Conservation (phyloP, 352 stramenopile genomes). For the Globisporangium barbulae region DNA sequence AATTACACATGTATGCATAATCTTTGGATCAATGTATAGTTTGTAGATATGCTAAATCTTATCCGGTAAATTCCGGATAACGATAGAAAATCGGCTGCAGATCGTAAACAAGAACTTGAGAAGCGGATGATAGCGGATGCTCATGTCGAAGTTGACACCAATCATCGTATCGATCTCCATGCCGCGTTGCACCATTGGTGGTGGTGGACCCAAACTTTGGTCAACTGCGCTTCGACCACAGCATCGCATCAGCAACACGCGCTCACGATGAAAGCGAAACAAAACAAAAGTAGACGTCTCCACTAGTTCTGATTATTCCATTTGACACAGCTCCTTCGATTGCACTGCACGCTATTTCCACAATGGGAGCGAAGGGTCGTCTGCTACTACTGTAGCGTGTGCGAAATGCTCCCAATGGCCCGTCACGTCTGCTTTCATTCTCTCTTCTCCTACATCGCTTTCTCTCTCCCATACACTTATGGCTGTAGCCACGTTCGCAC, state of each 20-base stretch:
- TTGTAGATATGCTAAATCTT: not conserved
- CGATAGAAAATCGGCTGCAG: too few relatives aligned
- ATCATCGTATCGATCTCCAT: not conserved
- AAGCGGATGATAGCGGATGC: not conserved
- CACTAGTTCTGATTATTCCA: not conserved
- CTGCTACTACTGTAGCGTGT: not conserved
- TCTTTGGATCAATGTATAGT: too few relatives aligned
- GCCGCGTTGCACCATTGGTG: not conserved
- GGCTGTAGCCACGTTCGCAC: not conserved
- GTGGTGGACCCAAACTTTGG: not conserved
- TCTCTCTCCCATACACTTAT: not conserved
- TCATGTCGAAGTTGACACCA: constrained; percentile 1
- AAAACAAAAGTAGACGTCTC: not conserved
- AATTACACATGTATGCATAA: too few relatives aligned
- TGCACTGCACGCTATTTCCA: not conserved
- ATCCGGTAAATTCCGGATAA: not conserved
- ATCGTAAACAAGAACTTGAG: not conserved
- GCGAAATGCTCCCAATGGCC: not conserved
- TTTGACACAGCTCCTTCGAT: constrained; percentile 8
- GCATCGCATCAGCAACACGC: too few relatives aligned
- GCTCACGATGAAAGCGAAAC: too few relatives aligned
- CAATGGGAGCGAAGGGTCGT: constrained; percentile 1
- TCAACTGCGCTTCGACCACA: too few relatives aligned
- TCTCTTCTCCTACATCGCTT: not conserved
- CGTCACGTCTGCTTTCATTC: too few relatives aligned